Base-by-base conservation (phyloP, 225 moss, liverwort and hornwort genomes). In the Marchantia polymorpha region DNA sequence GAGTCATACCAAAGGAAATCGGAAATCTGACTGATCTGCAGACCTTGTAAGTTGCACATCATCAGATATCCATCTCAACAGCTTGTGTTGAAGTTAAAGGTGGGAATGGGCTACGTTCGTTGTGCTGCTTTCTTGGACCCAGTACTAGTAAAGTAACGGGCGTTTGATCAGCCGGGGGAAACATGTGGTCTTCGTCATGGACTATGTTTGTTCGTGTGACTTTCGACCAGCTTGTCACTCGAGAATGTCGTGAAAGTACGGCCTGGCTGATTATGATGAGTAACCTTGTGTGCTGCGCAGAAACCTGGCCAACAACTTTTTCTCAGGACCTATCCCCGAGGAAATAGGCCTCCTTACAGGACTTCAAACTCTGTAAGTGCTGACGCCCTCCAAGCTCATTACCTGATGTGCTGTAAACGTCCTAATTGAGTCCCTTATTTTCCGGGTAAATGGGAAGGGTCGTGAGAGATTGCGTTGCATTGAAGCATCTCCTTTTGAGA, bases 261-360 rank as follows among this genome's bases (percentile, higher is more conserved):
- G 2, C 39, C 39, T 5, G 39, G 39, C 39, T 39, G 39, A 39
- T n/a, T n/a, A n/a, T 39, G 39, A 39, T 39, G 39, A 39, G 39
- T 39, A 39, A 2, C 39, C 5, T 39, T 39, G 39, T 22, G 25
- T 52, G 8, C 3, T 8, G 4, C 52, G 54, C 60, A 76, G 76
- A 30, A 76, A 61, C 47, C 60, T 76, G 1, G 39, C 46, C 55
- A 8, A 22, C 27, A 76, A 76, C 55, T 10, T 47, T 10, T 76
- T 76, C 22, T 39, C 76, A 19, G 76, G 76, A 48, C 31, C 39
- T 8, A 76, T 76, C 47, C 76, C 76, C n/a, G 60, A 76, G 0
- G 60, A 61, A 8, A 20, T 76, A 22, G 47, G 39, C n/a, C 16
- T 10, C 46, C 61, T 76, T 39, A 0, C 22, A 76, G 20, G 39